Evolutionary conservation across 805 yeast genomes (phyloP).

Genomic region (Sugiyamaella qingdaonensis): DNA sequence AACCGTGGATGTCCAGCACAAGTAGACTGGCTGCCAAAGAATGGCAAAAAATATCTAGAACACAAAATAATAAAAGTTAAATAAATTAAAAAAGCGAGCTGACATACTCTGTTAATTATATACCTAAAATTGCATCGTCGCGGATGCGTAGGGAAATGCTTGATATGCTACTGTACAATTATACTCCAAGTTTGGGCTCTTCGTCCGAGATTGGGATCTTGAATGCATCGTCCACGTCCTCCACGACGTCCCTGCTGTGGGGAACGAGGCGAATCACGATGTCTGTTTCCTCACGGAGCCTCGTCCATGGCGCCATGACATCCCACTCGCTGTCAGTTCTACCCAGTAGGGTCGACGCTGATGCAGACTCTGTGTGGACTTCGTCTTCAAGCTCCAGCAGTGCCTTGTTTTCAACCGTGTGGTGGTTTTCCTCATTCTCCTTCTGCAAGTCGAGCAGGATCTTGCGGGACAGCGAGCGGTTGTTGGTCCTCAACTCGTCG

Average conservation of each 20-base stretch:
- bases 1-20: background rate
- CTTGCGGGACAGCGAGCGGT: conserved; percentile 13
- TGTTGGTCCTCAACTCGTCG: conserved; percentile 16
- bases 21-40: too few relatives aligned
- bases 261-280: conserved; percentile 23
- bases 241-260: conserved; percentile 34
- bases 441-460: conserved; percentile 16
- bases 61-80: too few relatives aligned
- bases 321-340: conserved; percentile 19
- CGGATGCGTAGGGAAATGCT: too few relatives aligned
- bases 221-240: conserved; percentile 3
- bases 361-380: background rate
- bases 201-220: background rate
- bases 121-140: too few relatives aligned
- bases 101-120: too few relatives aligned
- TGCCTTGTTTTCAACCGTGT: conserved; percentile 7
- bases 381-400: conserved; percentile 14
- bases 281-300: conserved; percentile 23
- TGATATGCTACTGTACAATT: too few relatives aligned
- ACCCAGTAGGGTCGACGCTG: background rate
- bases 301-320: conserved; percentile 22
- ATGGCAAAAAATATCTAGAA: too few relatives aligned
- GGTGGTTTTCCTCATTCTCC: conserved; percentile 7
- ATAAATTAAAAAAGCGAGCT: too few relatives aligned
- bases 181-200: too few relatives aligned